These are phyloP conservation scores for Colletotrichum sojae DNA, from an alignment of 2,329 filamentous ascomycete species.

Conservation along the genomic window DNA sequence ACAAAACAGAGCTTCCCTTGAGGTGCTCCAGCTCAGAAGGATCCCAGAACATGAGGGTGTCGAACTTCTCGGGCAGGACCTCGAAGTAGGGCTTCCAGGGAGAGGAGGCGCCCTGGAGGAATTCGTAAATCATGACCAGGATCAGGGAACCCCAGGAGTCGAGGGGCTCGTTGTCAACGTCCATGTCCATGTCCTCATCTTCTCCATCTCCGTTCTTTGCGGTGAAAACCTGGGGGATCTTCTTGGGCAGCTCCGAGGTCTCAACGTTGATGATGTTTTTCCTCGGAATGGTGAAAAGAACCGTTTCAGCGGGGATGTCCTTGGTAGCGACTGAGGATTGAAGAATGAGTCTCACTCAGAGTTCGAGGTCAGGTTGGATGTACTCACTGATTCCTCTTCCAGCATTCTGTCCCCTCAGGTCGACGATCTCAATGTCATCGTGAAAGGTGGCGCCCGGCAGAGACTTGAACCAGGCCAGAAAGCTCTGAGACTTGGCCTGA, in stretches of 20 bases:
- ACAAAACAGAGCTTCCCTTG: slow-evolving; percentile 81
- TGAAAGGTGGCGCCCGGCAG: slow-evolving; percentile 69
- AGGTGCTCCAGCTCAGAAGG: slow-evolving; percentile 78
- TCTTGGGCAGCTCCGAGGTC: slow-evolving; percentile 77
- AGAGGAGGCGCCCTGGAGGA: slow-evolving; percentile 70
- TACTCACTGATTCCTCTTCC: slow-evolving; percentile 69
- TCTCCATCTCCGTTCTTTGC: slow-evolving; percentile 48
- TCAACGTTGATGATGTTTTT: slow-evolving; percentile 77
- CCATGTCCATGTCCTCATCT: slow-evolving; percentile 44
- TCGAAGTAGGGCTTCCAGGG: slow-evolving; percentile 84
- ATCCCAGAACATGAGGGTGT: slow-evolving; percentile 93
- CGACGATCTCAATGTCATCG: slow-evolving; percentile 64
- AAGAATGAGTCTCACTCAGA: background rate
- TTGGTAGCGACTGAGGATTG: slow-evolving; percentile 72
- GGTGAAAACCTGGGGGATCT: slow-evolving; percentile 68
- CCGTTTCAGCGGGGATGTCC: slow-evolving; percentile 80
- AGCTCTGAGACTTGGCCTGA: slow-evolving; percentile 58
- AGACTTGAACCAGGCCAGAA: slow-evolving; percentile 68
- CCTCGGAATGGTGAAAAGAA: slow-evolving; percentile 85
- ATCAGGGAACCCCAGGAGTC: slow-evolving; percentile 75
- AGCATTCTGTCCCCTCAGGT: slow-evolving; percentile 64
- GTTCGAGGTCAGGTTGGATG: background rate
- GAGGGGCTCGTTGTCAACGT: slow-evolving; percentile 53
- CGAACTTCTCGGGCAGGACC: slow-evolving; percentile 79
- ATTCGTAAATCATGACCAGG: slow-evolving; percentile 85